phyloP scores from a whole-genome alignment of 2,329 filamentous ascomycete species.

The Ophiostoma quercus region DNA sequence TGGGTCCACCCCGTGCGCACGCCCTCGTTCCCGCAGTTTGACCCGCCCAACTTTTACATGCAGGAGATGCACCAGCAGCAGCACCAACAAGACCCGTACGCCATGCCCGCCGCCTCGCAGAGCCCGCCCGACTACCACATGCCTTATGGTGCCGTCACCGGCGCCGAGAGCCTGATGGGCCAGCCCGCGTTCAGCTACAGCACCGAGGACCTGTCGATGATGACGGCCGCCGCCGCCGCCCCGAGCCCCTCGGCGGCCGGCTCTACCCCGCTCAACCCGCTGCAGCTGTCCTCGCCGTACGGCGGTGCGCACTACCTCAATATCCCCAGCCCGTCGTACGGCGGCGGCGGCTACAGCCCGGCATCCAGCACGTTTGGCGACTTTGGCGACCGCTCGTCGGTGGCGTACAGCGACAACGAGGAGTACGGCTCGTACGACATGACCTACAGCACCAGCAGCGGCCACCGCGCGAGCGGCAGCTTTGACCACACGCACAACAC shows the following conservation, averaged over 20 bases:
- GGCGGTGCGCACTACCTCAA: slow-evolving; percentile 53
- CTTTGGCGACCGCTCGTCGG: slow-evolving; percentile 40
- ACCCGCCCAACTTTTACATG: slow-evolving; percentile 51
- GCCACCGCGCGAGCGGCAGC: slow-evolving; percentile 19
- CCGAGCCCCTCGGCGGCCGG: background rate
- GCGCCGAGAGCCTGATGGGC: slow-evolving; percentile 26
- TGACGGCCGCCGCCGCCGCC: slow-evolving; percentile 44
- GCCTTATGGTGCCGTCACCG: slow-evolving; percentile 40
- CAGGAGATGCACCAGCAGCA: slow-evolving; percentile 31
- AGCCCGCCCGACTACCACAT: slow-evolving; percentile 39
- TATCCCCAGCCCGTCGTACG: slow-evolving; percentile 58
- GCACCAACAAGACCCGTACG: slow-evolving; percentile 19
- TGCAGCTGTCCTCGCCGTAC: slow-evolving; percentile 52
- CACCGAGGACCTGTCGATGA: slow-evolving; percentile 55
- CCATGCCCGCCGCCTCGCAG: slow-evolving; percentile 33
- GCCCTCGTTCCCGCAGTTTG: slow-evolving; percentile 57
- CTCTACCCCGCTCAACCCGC: slow-evolving; percentile 47
- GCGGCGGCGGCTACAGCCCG: slow-evolving; percentile 47
- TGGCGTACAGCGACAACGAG: slow-evolving; percentile 58
- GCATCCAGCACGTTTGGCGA: slow-evolving; percentile 54
- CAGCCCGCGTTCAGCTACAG: slow-evolving; percentile 60
- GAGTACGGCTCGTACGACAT: slow-evolving; percentile 50
- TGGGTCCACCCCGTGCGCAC: slow-evolving; percentile 58
- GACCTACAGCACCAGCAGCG: slow-evolving; percentile 37
- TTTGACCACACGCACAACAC: slow-evolving; percentile 41